Evolutionary conservation across 495 filamentous ascomycete species (phyloP).

Genomic region (Penicillium samsonianum): DNA sequence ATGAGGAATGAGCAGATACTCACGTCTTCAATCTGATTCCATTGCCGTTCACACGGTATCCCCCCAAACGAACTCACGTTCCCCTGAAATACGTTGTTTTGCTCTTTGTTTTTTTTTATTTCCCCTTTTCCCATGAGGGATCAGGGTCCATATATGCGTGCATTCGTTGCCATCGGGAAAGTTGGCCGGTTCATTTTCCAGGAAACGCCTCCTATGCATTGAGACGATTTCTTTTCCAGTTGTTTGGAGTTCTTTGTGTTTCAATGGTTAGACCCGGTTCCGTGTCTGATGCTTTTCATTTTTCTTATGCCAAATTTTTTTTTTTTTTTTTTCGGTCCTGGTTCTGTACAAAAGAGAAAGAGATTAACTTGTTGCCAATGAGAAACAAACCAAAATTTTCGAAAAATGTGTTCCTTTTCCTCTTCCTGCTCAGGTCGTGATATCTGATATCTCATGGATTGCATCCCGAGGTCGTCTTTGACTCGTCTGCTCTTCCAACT

Average conservation of each 20-base stretch:
- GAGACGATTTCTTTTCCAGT: slow-evolving; percentile 20
- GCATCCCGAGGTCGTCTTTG: too few species aligned
- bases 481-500: background rate
- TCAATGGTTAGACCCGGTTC: slow-evolving; percentile 20
- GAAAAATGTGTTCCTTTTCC: slow-evolving; percentile 15
- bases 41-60: background rate
- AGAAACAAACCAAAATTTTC: slow-evolving; percentile 25
- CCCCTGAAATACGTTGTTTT: slow-evolving; percentile 1
- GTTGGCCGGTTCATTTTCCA: slow-evolving; percentile 20
- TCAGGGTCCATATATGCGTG: slow-evolving; percentile 12
- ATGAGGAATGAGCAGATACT: background rate
- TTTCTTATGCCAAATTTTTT: slow-evolving; percentile 22
- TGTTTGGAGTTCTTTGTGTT: slow-evolving; percentile 27
- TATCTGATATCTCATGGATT: background rate
- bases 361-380: slow-evolving; percentile 26
- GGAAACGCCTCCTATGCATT: slow-evolving; percentile 16
- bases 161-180: slow-evolving; percentile 12
- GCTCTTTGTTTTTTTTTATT: slow-evolving; percentile 1
- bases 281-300: background rate
- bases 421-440: background rate
- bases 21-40: background rate
- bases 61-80: slow-evolving; percentile 8
- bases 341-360: slow-evolving; percentile 37
- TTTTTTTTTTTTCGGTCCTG: slow-evolving; percentile 33
- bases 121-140: background rate